These are phyloP conservation scores for Pleurotus citrinopileatus DNA, from an alignment of 768 basidiomycete genomes.

Conservation along the genomic window DNA sequence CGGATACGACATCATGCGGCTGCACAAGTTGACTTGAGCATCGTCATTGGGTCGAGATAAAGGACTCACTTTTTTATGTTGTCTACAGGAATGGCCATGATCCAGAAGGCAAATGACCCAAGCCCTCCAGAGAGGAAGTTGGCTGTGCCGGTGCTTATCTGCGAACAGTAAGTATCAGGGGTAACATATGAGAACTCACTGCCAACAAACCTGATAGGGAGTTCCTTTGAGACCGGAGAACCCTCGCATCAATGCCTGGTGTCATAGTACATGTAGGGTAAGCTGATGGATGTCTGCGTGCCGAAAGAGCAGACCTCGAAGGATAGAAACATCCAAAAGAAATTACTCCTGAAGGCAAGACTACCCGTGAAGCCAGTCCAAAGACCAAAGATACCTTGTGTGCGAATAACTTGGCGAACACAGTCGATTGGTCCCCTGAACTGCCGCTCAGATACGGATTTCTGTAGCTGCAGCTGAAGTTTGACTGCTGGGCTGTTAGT, in stretches of 20 bases:
- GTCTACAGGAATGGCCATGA: conserved; percentile 70
- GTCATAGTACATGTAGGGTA: conserved; percentile 19
- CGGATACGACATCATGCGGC: conserved; percentile 65
- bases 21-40: conserved; percentile 19
- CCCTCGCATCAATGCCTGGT: conserved; percentile 56
- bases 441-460: conserved; percentile 44
- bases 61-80: conserved; percentile 74
- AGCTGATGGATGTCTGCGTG: conserved; percentile 7
- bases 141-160: conserved; percentile 61
- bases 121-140: conserved; percentile 68
- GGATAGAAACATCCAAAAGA: conserved; percentile 77
- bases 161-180: not conserved
- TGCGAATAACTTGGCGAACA: conserved; percentile 55
- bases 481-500: conserved; percentile 40
- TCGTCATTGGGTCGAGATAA: not conserved
- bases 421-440: conserved; percentile 69
- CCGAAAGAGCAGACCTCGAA: conserved; percentile 48
- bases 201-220: conserved; percentile 57
- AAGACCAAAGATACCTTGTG: conserved; percentile 62
- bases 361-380: conserved; percentile 78
- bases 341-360: conserved; percentile 69
- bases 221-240: conserved; percentile 57
- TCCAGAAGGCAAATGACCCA: conserved; percentile 63
- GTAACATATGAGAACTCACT: not conserved
- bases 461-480: conserved; percentile 65